Evolutionary conservation across 805 yeast species (phyloP).

Genomic region (Debaryomyces maramus): DNA sequence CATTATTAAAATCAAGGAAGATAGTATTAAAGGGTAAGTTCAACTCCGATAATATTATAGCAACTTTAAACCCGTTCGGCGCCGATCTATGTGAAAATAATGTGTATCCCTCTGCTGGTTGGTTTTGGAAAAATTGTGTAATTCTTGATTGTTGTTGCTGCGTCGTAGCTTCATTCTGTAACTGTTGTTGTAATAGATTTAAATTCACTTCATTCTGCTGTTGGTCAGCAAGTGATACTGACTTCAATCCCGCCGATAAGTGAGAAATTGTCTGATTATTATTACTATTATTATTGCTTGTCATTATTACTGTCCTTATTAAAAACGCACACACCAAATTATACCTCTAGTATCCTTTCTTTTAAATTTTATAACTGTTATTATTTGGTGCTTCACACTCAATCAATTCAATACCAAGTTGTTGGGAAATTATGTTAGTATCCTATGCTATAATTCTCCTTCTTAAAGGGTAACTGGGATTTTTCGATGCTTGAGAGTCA

Average conservation of each 20-base stretch:
- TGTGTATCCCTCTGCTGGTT: conserved; percentile 81
- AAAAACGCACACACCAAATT: background rate
- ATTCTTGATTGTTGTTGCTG: conserved; percentile 54
- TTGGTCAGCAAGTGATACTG: conserved; percentile 42
- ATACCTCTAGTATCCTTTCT: too few species aligned
- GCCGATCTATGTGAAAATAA: conserved; percentile 83
- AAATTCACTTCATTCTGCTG: conserved; percentile 44
- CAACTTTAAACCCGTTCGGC: conserved; percentile 95
- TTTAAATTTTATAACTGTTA: too few species aligned
- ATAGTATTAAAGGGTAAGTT: conserved; percentile 77
- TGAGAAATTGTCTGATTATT: conserved; percentile 37
- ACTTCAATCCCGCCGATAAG: conserved; percentile 47
- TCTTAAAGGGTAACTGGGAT: too few species aligned
- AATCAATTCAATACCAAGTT: too few species aligned
- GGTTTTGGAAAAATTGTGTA: conserved; percentile 68
- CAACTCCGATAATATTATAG: conserved; percentile 82
- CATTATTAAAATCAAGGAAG: conserved; percentile 79
- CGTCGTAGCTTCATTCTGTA: conserved; percentile 41
- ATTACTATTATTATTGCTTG: conserved; percentile 7
- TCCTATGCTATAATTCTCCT: too few species aligned
- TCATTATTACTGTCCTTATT: background rate
- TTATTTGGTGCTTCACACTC: too few species aligned
- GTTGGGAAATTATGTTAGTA: too few species aligned
- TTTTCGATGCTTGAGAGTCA: too few species aligned
- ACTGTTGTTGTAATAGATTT: conserved; percentile 45